Evolutionary conservation across 176 grass and related monocot species (phyloP), one percentile per base, ranked within the genome.

Genomic region (Poa annua): DNA sequence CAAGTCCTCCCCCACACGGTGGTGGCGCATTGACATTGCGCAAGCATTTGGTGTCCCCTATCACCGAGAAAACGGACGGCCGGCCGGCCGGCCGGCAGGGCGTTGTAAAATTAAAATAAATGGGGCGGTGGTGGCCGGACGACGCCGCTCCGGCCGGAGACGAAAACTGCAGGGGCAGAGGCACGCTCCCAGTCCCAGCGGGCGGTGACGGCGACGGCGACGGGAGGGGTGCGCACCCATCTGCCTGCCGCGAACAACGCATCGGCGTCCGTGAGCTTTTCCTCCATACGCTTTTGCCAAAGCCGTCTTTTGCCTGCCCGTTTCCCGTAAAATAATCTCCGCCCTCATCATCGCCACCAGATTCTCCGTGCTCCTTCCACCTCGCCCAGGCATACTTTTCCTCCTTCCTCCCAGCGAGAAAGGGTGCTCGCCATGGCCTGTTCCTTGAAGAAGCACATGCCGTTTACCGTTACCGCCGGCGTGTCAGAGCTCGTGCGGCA

Each of bases 261-360:
- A 24, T 45, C 68, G n/a, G n/a, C 8, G 5, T 84, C 64, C 65
- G 59, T 21, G 67, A 47, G 36, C 66, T 68, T 79, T 36, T 11
- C 11, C 3, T 1, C 19, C 29, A 9, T 0, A 16, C 75, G 84
- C 84, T 75, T 86, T 83, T 19, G 84, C 80, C 5, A 90, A 90
- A 90, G 88, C 79, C 66, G 16, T 7, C 84, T 78, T 71, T 79
- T 22, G 42, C 59, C 55, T 34, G n/a, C 44, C 69, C 53, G 25
- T 59, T 57, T 21, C 6, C 26, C 51, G 22, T 22, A 73, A 26
- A 66, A 78, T 82, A 85, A 83, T 86, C 76, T 20, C 22, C 66
- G 8, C 35, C 54, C 65, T 86, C 83, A 74, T 67, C 54, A 66
- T 79, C 67, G 48, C 80, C 67, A 4, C 48, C 2, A 74, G 80